Base-by-base conservation (phyloP, 2,329 filamentous ascomycete species). In the Neonectria neomacrospora region DNA sequence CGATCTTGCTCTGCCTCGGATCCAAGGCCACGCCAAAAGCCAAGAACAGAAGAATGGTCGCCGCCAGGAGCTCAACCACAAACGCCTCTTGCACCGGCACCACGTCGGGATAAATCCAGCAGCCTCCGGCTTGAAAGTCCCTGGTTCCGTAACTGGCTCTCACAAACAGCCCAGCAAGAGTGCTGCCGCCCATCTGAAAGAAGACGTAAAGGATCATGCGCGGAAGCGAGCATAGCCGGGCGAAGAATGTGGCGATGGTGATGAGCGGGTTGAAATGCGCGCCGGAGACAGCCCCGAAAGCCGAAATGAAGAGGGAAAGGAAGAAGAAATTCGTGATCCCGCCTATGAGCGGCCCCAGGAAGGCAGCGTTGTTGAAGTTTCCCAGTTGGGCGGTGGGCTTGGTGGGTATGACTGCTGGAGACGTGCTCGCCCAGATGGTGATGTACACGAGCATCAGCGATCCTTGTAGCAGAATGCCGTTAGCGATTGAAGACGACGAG, bases 211-310 rank as follows among this genome's bases (percentile, higher is more conserved):
- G 67, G 0, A 86, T 68, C 23, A 80, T 76, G 3, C 84, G 80
- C 0, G 84, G 82, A 11, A 87, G 78, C 0, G 81, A 82, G 5
- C 81, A 82, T 1, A 86, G 74, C 0, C 83, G 79, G 1, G 83
- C 80, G 32, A 83, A 82, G 57, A 87, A 83, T 0, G 84, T 86
- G 0, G 82, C 80, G 42, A 87, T 78, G 0, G 84, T 86, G 48
- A 87, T 86, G 3, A 82, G 75, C 1, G 85, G 85, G 67, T 85
- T 87, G 52, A 87, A 76, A 69, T 87, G 85, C 0, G 82, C 84
- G 14, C 84, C 84, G 2, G 81, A 83, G 1, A 83, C 78, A 0
- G 83, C 80, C 0, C 79, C 82, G 23, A 83, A 80, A 0, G 78
- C 78, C 48, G 80, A 83, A 37, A 86, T 85, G 65, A 86, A 82